Evolutionary conservation across 371 early-diverging fungal genomes (phyloP), one percentile per base, ranked within the genome.

Genomic region (Apophysomyces trapeziformis): DNA sequence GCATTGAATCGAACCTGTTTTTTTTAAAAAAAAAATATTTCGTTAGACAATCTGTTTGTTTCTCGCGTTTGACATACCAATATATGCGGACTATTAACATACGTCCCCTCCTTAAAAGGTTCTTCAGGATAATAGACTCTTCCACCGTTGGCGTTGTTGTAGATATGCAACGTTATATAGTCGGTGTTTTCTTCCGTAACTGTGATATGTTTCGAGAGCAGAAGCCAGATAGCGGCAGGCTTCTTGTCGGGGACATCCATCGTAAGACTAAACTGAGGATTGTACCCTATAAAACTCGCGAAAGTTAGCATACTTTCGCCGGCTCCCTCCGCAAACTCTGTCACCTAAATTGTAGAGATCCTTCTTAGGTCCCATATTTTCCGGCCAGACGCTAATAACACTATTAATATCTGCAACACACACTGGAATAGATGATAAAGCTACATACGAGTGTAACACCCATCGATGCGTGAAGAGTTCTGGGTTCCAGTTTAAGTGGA

Each of bases 401-500:
- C 39, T 38, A 46, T 58, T 57, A 62, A 62, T 41, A 9, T 35
- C 14, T 16, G 18, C 16, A 21, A 12, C 0, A 44, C 9, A 4
- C 18, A 12, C 14, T 12, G 12, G 36, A 57, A 12, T 50, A 13
- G 26, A 18, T 36, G 43, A 56, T 26, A 2, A 38, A 46, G 41
- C 11, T 35, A 78, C 71, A 69, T 76, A 69, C 81, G 81, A 80
- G 64, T 94, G 93, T 35, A 87, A 61, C 5, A 83, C 86, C 71
- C 85, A 83, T 26, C 86, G 80, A 72, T 89, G 80, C 4, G 75
- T 69, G 67, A 93, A 93, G 44, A 87, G 62, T 32, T 79, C 86
- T 12, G 95, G 92, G 72, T 94, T 92, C 96, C 95, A 95, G 72
- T 94, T 95, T 41, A 95, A 73, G 68, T 96, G 95, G 39, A 95